Evolutionary conservation across 2,329 filamentous ascomycete species (phyloP).

Genomic region (Ophiosphaerella narmari): DNA sequence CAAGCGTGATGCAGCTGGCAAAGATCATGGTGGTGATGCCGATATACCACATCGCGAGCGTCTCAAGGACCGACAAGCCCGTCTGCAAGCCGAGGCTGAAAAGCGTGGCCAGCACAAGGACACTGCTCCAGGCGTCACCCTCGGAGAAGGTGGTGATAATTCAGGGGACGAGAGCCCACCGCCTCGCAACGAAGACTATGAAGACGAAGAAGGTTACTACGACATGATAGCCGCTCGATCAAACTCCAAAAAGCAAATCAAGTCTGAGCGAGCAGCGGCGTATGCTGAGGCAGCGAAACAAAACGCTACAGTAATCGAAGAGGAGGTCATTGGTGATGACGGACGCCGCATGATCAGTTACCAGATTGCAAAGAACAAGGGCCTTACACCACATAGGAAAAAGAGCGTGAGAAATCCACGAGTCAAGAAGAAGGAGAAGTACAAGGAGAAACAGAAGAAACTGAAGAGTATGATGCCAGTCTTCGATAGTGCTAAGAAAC

Average conservation of each 20-base stretch:
- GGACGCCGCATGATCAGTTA: constrained; percentile 94
- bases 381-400: constrained; percentile 82
- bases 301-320: constrained; percentile 66
- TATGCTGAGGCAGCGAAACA: constrained; percentile 59
- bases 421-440: constrained; percentile 98
- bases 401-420: constrained; percentile 94
- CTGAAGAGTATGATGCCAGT: constrained; percentile 81
- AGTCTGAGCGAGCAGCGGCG: constrained; percentile 68
- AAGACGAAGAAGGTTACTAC: constrained; percentile 78
- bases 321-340: constrained; percentile 74
- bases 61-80: constrained; percentile 79
- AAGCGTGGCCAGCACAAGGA: constrained; percentile 71
- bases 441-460: constrained; percentile 97
- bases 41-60: constrained; percentile 90
- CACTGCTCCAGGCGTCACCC: constrained; percentile 62
- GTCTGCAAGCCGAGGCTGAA: constrained; percentile 87
- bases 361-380: constrained; percentile 97
- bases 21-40: constrained; percentile 76
- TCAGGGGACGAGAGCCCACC: constrained; percentile 64
- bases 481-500: constrained; percentile 79
- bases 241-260: constrained; percentile 71
- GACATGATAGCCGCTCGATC: constrained; percentile 76
- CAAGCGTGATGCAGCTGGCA: constrained; percentile 74
- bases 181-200: constrained; percentile 47
- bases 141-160: constrained; percentile 66